Base-by-base conservation (phyloP, 768 basidiomycete species). In the Daedaleopsis sinensis region DNA sequence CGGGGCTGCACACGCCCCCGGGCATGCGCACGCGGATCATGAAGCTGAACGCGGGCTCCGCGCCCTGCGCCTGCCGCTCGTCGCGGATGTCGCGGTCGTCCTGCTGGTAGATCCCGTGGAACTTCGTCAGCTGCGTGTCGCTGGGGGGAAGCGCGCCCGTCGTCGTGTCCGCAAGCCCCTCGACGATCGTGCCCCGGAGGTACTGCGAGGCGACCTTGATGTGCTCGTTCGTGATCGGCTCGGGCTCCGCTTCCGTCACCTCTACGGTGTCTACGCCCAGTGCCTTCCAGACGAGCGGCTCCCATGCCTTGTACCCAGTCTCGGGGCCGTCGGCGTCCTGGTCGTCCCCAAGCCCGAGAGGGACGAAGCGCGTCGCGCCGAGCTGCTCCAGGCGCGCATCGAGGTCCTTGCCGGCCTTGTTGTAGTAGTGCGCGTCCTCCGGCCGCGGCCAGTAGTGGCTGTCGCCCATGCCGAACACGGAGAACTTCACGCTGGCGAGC, bases 61-160 rank as follows among this genome's bases (percentile, higher is more conserved):
- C 87, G 48, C 95, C 97, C 72, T 94, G 91, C 23, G 84, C 88
- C 73, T 93, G 86, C 61, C 97, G 89, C 75, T 98, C 96, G 64
- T 98, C 96, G 42, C 97, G 91, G 70, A 99, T 96, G 74, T 99
- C 97, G 50, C 97, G 90, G 73, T 99, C 97, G 72, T 98, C 97
- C 76, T 98, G 93, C 74, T 95, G 92, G 75, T 94, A 96, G 68
- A 94, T 94, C 18, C 94, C 94, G 70, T 94, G 93, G 86, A 98
- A 98, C 81, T 98, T 99, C 68, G 96, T 98, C 56, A 99, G 80
- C 75, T 98, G 97, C 9, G 87, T 89, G 73, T 99, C 97, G 65
- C 87, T 88, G 6, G 94, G 79, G 13, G 95, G 90, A 35, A 98
- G 85, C n/a, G 93, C 92, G 53, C 94, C 96, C 1, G 96, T 97